These are phyloP conservation scores for Tuber borchii DNA, from an alignment of 495 filamentous ascomycete genomes.

Conservation along the genomic window DNA sequence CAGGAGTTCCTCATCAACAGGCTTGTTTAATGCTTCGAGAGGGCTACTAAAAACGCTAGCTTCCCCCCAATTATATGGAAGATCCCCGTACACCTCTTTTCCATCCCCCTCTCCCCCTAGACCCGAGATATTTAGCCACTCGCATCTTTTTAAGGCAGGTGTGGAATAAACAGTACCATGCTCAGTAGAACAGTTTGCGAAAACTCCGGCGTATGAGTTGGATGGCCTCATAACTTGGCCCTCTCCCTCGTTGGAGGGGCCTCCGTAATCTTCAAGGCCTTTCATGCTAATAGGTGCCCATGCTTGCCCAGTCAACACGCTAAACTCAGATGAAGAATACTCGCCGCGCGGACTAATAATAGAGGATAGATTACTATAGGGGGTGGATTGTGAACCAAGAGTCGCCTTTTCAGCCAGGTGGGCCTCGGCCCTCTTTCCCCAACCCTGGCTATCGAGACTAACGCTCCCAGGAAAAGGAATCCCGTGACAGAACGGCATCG, in stretches of 20 bases:
- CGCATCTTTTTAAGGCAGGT: not conserved
- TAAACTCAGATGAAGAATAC: not conserved
- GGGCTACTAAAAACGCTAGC: not conserved
- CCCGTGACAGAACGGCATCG: not conserved
- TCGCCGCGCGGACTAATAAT: not conserved
- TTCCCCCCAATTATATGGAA: not conserved
- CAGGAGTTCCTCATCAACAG: not conserved
- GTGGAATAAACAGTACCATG: not conserved
- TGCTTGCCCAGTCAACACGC: not conserved
- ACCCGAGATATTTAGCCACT: not conserved
- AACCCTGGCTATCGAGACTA: not conserved
- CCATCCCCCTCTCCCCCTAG: not conserved
- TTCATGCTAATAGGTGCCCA: not conserved
- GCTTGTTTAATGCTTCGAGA: not conserved
- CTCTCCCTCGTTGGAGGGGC: not conserved
- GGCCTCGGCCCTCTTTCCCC: not conserved
- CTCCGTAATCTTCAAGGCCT: not conserved
- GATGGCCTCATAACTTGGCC: not conserved
- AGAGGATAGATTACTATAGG: not conserved
- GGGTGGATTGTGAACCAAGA: not conserved
- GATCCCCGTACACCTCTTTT: not conserved
- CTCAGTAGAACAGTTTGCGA: not conserved
- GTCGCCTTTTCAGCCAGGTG: not conserved
- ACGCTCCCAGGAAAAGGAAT: not conserved
- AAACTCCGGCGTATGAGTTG: not conserved